Evolutionary conservation across 2,329 filamentous ascomycete genomes (phyloP), one percentile per base, ranked within the genome.

Genomic region (Whalleya microplaca): DNA sequence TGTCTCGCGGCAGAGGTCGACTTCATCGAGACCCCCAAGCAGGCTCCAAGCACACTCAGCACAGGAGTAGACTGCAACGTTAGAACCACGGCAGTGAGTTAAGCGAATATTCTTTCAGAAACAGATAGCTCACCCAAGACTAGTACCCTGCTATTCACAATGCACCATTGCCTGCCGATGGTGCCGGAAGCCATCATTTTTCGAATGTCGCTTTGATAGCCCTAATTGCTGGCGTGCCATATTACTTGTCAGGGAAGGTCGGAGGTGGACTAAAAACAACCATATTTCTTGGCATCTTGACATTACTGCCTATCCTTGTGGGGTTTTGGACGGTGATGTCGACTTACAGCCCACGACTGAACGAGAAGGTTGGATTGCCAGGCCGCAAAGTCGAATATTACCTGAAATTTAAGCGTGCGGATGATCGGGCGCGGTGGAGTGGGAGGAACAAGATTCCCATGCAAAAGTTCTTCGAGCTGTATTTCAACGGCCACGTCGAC

Each of bases 391-490:
- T 96, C 62, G 92, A 96, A 77, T 83, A 92, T 78, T 97, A 96
- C 79, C 84, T 93, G 64, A 86, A 84, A 60, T 93, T 93, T 81
- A 89, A 91, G 77, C 81, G 81, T 65, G 73, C 78, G 20, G 73
- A 73, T 53, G 80, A 84, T 71, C 71, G 77, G 66, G 70, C 71
- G 66, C 89, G 86, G 76, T 93, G 90, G 78, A 80, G 82, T 62
- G 90, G 90, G 73, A 82, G 81, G 75, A 88, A 83, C 78, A 92
- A 89, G 79, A 90, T 94, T 58, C 87, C 91, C 53, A 90, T 94
- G 82, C 87, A 95, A 80, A 94, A 91, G 21, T 97, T 97, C 81
- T 86, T 94, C 73, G 92, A 96, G 77, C 95, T 92, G 88, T 97
- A 96, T 82, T 95, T 96, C 76, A 88, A 92, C 70, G 91, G 91